These are phyloP conservation scores for Diutina mesorugosa DNA, from an alignment of 1,139 yeast genomes.

Conservation along the genomic window DNA sequence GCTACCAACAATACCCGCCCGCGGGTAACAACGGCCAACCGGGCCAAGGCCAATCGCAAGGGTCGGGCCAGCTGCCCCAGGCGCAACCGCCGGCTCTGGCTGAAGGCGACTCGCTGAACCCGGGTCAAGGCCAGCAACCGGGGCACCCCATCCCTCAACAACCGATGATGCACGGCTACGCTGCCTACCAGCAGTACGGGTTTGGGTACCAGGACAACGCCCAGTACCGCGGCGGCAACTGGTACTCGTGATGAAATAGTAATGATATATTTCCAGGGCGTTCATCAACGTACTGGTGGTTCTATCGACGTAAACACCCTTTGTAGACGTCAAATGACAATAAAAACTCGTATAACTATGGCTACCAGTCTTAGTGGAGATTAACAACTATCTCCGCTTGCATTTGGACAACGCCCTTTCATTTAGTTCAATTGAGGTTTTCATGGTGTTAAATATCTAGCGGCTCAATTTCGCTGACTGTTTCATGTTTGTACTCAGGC, in stretches of 20 bases:
- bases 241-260: conserved; percentile 5
- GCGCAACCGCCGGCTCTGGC: conserved; percentile 10
- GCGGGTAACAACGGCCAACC: background rate
- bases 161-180: conserved; percentile 26
- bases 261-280: background rate
- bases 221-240: conserved; percentile 17
- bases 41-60: background rate
- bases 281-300: background rate
- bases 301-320: background rate
- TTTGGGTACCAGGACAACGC: conserved; percentile 31
- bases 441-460: too few relatives aligned
- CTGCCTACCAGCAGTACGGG: conserved; percentile 36
- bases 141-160: conserved; percentile 8
- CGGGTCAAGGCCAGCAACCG: conserved; percentile 7
- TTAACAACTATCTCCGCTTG: too few relatives aligned
- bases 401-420: too few relatives aligned
- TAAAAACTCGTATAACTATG: too few relatives aligned
- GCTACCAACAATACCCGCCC: conserved; percentile 4
- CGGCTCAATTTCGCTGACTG: background rate
- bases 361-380: too few relatives aligned
- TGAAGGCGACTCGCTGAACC: conserved; percentile 3
- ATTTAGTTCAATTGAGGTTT: too few relatives aligned
- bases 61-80: conserved; percentile 11
- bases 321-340: background rate
- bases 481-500: background rate